These are phyloP conservation scores for Cystobasidium ongulense DNA, from an alignment of 768 basidiomycete species.

Conservation along the genomic window DNA sequence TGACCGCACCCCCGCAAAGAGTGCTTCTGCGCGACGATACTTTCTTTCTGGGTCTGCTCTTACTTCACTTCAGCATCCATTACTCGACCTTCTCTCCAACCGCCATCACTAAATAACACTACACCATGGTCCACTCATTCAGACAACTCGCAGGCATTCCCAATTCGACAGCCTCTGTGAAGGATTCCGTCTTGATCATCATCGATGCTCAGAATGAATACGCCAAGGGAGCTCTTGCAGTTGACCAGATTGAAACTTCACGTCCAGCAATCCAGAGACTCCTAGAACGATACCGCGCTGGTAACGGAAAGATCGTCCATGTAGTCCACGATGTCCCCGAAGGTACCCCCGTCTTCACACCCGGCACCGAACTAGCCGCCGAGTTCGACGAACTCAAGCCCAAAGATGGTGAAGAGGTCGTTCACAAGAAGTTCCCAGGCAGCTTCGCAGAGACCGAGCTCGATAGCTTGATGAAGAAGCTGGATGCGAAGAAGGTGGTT, in stretches of 20 bases:
- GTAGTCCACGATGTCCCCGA: slow-evolving; percentile 16
- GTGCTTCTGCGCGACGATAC: too few relatives aligned
- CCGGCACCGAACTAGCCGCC: slow-evolving; percentile 3
- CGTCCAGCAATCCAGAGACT: slow-evolving; percentile 12
- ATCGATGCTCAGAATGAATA: slow-evolving; percentile 30
- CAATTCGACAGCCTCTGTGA: slow-evolving; percentile 6
- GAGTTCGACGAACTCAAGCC: slow-evolving; percentile 23
- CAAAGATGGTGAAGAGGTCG: slow-evolving; percentile 1
- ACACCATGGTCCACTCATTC: slow-evolving; percentile 23
- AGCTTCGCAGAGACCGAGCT: slow-evolving; percentile 28
- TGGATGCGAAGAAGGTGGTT: slow-evolving; percentile 11
- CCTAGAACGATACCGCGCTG: slow-evolving; percentile 10
- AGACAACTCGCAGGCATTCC: slow-evolving; percentile 30
- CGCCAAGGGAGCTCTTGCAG: slow-evolving; percentile 14
- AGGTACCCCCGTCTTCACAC: slow-evolving; percentile 28
- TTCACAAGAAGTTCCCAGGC: slow-evolving; percentile 27
- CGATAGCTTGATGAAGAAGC: slow-evolving; percentile 6
- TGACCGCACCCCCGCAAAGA: too few relatives aligned
- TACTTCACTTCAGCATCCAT: too few relatives aligned
- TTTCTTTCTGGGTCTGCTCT: too few relatives aligned
- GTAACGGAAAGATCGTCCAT: slow-evolving; percentile 7
- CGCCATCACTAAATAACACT: neutral
- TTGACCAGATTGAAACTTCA: neutral
- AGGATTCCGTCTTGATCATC: slow-evolving; percentile 22
- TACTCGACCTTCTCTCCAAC: neutral